Conservation (phyloP, 1,139 yeast species). For the Maudiozyma humilis region DNA sequence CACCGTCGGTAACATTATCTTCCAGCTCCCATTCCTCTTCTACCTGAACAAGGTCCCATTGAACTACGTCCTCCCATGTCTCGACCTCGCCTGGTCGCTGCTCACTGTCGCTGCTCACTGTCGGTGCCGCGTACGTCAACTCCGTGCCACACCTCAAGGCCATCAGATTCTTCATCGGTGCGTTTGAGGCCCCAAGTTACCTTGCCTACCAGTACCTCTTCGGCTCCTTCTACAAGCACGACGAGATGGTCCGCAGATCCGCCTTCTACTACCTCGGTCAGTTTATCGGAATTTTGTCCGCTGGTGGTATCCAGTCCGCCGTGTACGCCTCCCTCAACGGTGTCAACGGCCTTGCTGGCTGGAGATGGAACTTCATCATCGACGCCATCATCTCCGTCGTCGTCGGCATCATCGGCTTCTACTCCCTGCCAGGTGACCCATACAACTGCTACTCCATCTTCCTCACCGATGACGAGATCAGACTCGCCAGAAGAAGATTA, state of each 20-base stretch:
- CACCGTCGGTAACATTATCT: slow-evolving; percentile 50
- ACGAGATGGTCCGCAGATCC: slow-evolving; percentile 53
- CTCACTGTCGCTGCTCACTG: slow-evolving; percentile 30
- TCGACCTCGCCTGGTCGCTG: slow-evolving; percentile 31
- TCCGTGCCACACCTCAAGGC: slow-evolving; percentile 25
- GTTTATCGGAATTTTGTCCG: slow-evolving; percentile 51
- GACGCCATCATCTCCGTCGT: slow-evolving; percentile 55
- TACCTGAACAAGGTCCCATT: slow-evolving; percentile 40
- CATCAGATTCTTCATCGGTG: slow-evolving; percentile 42
- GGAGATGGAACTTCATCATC: slow-evolving; percentile 70
- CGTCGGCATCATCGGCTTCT: slow-evolving; percentile 55
- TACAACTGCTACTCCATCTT: slow-evolving; percentile 47
- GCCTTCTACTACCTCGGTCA: slow-evolving; percentile 56
- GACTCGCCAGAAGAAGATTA: slow-evolving; percentile 48
- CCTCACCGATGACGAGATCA: slow-evolving; percentile 49
- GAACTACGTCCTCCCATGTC: slow-evolving; percentile 47
- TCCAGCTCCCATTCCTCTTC: slow-evolving; percentile 41
- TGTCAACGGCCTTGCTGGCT: slow-evolving; percentile 45
- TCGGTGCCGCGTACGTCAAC: slow-evolving; percentile 24
- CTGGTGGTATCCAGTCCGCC: slow-evolving; percentile 59
- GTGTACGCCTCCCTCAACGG: slow-evolving; percentile 43
- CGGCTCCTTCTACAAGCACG: slow-evolving; percentile 54
- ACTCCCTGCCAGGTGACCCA: slow-evolving; percentile 65
- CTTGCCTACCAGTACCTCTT: slow-evolving; percentile 53
- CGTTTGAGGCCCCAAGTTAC: slow-evolving; percentile 54